These are phyloP conservation scores for Puccinia polysora DNA, from an alignment of 1,284 basidiomycete genomes.

Conservation along the genomic window DNA sequence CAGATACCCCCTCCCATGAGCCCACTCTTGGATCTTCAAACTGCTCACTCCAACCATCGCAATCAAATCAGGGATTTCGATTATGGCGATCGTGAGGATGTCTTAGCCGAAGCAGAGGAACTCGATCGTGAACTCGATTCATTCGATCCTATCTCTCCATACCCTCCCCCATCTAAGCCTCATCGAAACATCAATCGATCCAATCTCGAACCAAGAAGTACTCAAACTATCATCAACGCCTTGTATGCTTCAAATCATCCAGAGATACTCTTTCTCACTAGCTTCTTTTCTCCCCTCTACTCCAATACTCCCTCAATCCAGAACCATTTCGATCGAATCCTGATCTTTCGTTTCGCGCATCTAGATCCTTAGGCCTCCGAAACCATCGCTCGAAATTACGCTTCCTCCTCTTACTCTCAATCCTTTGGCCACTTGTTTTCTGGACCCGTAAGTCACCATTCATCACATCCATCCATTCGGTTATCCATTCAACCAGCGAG, in stretches of 20 bases:
- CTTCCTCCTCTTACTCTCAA: slow-evolving; percentile 1
- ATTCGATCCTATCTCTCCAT: background rate
- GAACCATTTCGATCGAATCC: background rate
- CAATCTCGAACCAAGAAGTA: background rate
- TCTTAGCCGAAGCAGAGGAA: slow-evolving; percentile 33
- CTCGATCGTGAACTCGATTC: background rate
- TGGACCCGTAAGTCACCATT: slow-evolving; percentile 13
- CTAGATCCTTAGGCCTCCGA: slow-evolving; percentile 12
- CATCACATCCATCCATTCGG: background rate
- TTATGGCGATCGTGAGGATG: slow-evolving; percentile 41
- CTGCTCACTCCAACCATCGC: background rate
- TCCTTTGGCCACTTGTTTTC: slow-evolving; percentile 23
- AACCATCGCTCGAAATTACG: slow-evolving; percentile 13
- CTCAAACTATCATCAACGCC: background rate
- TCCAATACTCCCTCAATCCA: no score
- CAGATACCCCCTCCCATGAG: slow-evolving; percentile 27
- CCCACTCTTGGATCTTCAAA: slow-evolving; percentile 5
- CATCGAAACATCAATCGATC: background rate
- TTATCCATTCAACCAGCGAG: background rate
- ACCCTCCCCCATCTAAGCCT: slow-evolving; percentile 19
- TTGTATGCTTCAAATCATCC: background rate
- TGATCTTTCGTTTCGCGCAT: background rate
- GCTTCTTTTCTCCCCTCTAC: no score
- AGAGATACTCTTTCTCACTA: background rate
- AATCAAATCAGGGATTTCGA: slow-evolving; percentile 26